A percentile compares a stretch with the other conserved stretches of the same genome.
phyloP scores from a whole-genome alignment of 176 grass and related monocot genomes.

The Bonia amplexicaulis region DNA sequence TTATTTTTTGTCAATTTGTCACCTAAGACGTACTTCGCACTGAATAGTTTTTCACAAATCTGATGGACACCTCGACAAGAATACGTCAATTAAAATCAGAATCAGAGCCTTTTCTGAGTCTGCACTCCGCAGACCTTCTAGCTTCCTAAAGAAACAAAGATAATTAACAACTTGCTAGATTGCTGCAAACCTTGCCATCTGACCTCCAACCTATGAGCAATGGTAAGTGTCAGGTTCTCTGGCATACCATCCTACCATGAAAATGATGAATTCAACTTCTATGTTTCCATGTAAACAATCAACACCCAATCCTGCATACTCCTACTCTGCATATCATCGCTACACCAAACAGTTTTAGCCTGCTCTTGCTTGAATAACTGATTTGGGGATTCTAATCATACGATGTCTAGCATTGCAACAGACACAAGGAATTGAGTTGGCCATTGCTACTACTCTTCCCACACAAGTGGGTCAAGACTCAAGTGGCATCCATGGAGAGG shows the following conservation, averaged over 20 bases:
- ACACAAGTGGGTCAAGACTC: not conserved
- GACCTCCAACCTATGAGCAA: not conserved
- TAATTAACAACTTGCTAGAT: not conserved
- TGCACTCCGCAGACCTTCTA: not conserved
- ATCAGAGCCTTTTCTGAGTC: not conserved
- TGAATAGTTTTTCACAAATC: not conserved
- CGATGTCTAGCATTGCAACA: not conserved
- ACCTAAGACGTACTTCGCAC: not conserved
- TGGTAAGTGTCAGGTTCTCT: not conserved
- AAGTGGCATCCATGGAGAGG: not conserved
- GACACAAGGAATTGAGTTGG: not conserved
- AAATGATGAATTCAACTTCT: not conserved
- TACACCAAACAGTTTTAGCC: not conserved
- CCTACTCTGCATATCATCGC: not conserved
- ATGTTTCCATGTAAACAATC: not conserved
- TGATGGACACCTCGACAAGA: not conserved
- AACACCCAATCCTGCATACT: not conserved
- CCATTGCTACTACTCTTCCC: not conserved
- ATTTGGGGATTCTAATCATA: not conserved
- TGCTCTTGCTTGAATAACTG: not conserved
- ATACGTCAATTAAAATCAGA: not conserved
- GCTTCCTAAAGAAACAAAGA: not conserved
- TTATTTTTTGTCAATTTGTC: not conserved
- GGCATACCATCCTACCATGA: not conserved
- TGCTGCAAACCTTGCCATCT: not conserved